A percentile compares a stretch with the other conserved stretches of the same genome.
Evolutionary conservation across 1,139 yeast genomes (phyloP).

Genomic region (Blastobotrys illinoisensis): DNA sequence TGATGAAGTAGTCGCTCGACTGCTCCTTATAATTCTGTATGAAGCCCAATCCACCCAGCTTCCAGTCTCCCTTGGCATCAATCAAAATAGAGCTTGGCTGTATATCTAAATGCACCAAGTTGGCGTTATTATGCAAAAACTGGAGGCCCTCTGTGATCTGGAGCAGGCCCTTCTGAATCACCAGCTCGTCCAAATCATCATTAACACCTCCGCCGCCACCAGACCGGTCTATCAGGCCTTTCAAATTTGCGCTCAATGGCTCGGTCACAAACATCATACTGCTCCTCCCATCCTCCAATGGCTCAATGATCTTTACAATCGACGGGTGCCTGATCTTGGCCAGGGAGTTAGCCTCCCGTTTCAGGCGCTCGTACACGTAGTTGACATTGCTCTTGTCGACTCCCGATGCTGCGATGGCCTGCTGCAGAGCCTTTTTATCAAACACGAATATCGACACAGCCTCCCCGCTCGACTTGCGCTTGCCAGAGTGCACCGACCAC

Average conservation of each 20-base stretch:
- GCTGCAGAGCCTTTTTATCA: constrained; percentile 73
- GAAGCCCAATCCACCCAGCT: constrained; percentile 70
- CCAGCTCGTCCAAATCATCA: constrained; percentile 51
- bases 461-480: constrained; percentile 45
- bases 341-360: constrained; percentile 59
- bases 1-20: constrained; percentile 48
- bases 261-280: constrained; percentile 78
- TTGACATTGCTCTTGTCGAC: constrained; percentile 33
- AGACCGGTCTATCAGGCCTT: constrained; percentile 37
- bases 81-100: constrained; percentile 74
- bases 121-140: constrained; percentile 73
- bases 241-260: constrained; percentile 57
- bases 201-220: constrained; percentile 17
- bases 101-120: constrained; percentile 69
- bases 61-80: constrained; percentile 91
- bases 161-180: constrained; percentile 78
- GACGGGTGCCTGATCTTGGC: constrained; percentile 87
- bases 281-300: constrained; percentile 78
- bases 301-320: constrained; percentile 74
- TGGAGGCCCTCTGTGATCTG: constrained; percentile 75
- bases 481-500: constrained; percentile 84
- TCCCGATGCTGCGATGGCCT: constrained; percentile 48
- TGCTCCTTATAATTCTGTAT: constrained; percentile 36
- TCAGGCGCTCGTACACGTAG: constrained; percentile 45
- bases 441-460: constrained; percentile 78